Evolutionary conservation across 2,329 filamentous ascomycete species (phyloP).

Genomic region (Podosphaera fusca): DNA sequence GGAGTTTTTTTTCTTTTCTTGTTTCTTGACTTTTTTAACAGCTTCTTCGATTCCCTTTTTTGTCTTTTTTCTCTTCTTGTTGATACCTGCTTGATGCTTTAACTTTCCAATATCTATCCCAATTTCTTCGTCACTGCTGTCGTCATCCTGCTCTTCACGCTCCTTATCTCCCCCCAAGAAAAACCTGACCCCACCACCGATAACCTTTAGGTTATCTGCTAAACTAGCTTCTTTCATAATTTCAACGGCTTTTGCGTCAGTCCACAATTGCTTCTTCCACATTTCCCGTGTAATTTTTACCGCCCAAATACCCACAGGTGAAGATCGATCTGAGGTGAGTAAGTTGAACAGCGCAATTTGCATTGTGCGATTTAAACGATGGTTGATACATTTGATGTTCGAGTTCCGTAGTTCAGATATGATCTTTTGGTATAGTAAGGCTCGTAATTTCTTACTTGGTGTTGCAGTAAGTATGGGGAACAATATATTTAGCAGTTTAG

Average conservation of each 20-base stretch:
- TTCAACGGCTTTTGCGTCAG: conserved; percentile 81
- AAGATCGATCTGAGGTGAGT: conserved; percentile 63
- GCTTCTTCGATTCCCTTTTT: conserved; percentile 59
- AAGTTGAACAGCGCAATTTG: conserved; percentile 88
- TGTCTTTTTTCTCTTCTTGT: conserved; percentile 89
- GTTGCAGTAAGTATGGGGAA: conserved; percentile 88
- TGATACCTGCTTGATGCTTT: conserved; percentile 69
- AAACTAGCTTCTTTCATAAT: conserved; percentile 91
- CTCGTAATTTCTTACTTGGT: conserved; percentile 68
- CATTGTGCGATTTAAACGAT: conserved; percentile 77
- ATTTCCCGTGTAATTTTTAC: conserved; percentile 87
- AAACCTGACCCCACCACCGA: conserved; percentile 69
- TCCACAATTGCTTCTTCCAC: conserved; percentile 94
- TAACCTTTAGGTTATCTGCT: conserved; percentile 80
- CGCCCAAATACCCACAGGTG: conserved; percentile 78
- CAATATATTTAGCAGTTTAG: conserved; percentile 63
- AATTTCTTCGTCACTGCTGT: conserved; percentile 67
- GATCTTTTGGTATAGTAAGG: conserved; percentile 73
- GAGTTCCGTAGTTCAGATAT: conserved; percentile 71
- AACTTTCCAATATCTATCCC: conserved; percentile 60
- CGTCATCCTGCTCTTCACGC: conserved; percentile 76
- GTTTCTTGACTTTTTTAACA: conserved; percentile 55
- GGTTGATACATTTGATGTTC: conserved; percentile 73
- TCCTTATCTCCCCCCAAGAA: conserved; percentile 94
- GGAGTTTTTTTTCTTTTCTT: conserved; percentile 70